These are phyloP conservation scores for Hevea brasiliensis DNA, from an alignment of 345 rosid species.

Conservation along the genomic window DNA sequence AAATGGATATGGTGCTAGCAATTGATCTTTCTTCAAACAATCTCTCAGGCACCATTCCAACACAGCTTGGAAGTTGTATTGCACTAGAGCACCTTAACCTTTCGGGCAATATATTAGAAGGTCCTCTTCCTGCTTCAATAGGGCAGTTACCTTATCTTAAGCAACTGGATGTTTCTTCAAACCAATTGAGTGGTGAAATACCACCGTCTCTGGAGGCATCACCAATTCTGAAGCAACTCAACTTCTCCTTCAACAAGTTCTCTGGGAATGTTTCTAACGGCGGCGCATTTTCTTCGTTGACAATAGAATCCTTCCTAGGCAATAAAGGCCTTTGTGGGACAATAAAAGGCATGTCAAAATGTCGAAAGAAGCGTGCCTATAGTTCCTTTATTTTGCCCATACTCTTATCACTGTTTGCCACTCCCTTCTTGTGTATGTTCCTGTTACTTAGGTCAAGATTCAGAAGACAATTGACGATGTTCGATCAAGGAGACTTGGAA, in stretches of 20 bases:
- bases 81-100: constrained; percentile 84
- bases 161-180: constrained; percentile 64
- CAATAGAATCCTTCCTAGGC: constrained; percentile 65
- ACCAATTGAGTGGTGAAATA: constrained; percentile 59
- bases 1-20: constrained; percentile 94
- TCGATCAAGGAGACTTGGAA: constrained; percentile 39
- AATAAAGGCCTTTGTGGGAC: constrained; percentile 69
- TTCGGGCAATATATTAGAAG: constrained; percentile 55
- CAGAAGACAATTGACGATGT: constrained; percentile 30
- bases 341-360: constrained; percentile 64
- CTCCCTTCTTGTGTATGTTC: constrained; percentile 48
- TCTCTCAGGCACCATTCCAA: constrained; percentile 63
- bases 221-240: constrained; percentile 55
- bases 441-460: constrained; percentile 45
- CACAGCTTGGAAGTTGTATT: constrained; percentile 83
- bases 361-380: constrained; percentile 45
- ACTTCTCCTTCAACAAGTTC: constrained; percentile 77
- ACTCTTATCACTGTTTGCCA: constrained; percentile 50
- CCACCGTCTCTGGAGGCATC: constrained; percentile 63
- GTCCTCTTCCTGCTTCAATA: constrained; percentile 60
- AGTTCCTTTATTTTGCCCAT: constrained; percentile 49
- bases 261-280: constrained; percentile 58
- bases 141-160: constrained; percentile 73
- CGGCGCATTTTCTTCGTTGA: constrained; percentile 62
- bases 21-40: constrained; percentile 80